Evolutionary conservation across 495 filamentous ascomycete genomes (phyloP).

Genomic region (Penicillium malachiteum): DNA sequence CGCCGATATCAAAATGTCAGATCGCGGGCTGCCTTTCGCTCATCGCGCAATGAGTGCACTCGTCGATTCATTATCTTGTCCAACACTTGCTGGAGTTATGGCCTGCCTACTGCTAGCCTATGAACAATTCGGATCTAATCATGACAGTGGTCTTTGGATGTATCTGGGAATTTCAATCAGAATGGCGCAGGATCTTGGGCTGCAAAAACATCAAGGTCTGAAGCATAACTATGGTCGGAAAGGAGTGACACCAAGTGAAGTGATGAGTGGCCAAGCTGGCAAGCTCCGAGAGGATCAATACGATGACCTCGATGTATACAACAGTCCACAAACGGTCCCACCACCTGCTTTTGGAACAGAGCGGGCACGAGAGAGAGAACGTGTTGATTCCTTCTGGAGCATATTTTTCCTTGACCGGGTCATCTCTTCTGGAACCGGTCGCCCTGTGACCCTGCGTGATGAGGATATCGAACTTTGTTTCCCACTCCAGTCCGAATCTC

Average conservation of each 20-base stretch:
- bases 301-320: constrained; percentile 34
- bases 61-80: constrained; percentile 74
- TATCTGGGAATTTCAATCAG: constrained; percentile 81
- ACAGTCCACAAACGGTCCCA: constrained; percentile 19
- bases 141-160: constrained; percentile 89
- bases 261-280: constrained; percentile 46
- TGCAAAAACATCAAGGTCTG: constrained; percentile 74
- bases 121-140: constrained; percentile 80
- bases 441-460: constrained; percentile 76
- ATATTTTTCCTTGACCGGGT: constrained; percentile 83
- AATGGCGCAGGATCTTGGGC: constrained; percentile 80
- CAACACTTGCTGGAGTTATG: constrained; percentile 75
- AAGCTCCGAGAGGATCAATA: constrained; percentile 45
- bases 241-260: constrained; percentile 52
- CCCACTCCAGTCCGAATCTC: constrained; percentile 60
- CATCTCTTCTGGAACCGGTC: constrained; percentile 79
- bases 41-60: constrained; percentile 72
- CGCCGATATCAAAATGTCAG: constrained; percentile 43
- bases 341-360: constrained; percentile 35
- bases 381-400: constrained; percentile 81
- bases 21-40: constrained; percentile 67
- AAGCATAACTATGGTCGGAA: constrained; percentile 61
- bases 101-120: constrained; percentile 80
- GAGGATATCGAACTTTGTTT: constrained; percentile 78
- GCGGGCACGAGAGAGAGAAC: constrained; percentile 63